Evolutionary conservation across 352 stramenopile genomes (phyloP), one percentile per base, ranked within the genome.

Genomic region (Phytophthora uliginosa): DNA sequence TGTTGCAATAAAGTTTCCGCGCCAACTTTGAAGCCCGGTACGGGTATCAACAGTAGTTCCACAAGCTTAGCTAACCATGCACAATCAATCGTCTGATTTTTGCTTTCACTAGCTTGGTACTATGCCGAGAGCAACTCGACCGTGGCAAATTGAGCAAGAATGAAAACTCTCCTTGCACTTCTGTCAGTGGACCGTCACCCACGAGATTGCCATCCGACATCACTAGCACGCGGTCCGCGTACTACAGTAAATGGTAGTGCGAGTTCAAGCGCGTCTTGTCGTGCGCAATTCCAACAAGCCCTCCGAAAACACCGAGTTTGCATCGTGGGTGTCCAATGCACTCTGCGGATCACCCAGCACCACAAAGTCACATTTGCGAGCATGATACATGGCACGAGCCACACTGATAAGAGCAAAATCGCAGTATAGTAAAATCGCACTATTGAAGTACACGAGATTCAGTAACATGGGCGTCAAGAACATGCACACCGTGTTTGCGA

Each of bases 231-330:
- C 63, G 47, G 40, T 91, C 81, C 7, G 79, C 78, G 28, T 81
- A 90, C 42, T 84, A 61, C 24, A 88, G 89, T 56, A 98, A 78
- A 71, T 98, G 93, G 61, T 98, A 95, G 55, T 98, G 74, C 36
- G 89, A 87, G 76, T 99, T 98, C 2, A 97, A 59, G 2, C 97
- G 85, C 24, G 90, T 97, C 63, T 85, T 88, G 34, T 40, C 56
- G 22, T 86, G 45, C 10, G 78, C 75, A 7, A 98, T 70, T 2
- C 62, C 73, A 8, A 67, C 22, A 99, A 85, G 53, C 28, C 28
- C 28, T 98, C 65, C 4, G 87, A 64, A 66, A 99, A 99, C 13
- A 99, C 73, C 61, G 96, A 84, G 60, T 95, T 91, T 2, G 90
- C 96, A 10, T 99, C 96, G 73, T 99, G 95, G 34, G 90, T 88